Conservation (phyloP, 2,329 filamentous ascomycete species). For the Nigrospora oryzae region DNA sequence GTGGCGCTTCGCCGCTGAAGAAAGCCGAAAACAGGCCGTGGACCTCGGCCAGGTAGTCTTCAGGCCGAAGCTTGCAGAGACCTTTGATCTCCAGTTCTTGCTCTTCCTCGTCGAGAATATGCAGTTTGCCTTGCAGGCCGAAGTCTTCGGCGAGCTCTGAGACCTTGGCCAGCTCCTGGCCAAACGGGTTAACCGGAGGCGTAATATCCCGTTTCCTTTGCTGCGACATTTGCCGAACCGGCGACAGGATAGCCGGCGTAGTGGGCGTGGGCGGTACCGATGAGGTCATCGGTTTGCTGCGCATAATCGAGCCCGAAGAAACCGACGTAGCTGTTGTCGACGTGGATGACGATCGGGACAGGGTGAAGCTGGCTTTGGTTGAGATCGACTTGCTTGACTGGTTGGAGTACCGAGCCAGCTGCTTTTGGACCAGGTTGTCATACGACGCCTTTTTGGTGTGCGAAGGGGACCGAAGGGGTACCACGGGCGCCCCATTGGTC, state of each 20-base stretch:
- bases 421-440: conserved; percentile 61
- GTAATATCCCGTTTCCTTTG: conserved; percentile 13
- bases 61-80: conserved; percentile 64
- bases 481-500: neutral
- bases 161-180: conserved; percentile 82
- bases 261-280: conserved; percentile 20
- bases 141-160: conserved; percentile 91
- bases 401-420: conserved; percentile 40
- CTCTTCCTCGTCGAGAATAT: conserved; percentile 66
- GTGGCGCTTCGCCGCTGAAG: conserved; percentile 17
- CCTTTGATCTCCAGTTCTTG: conserved; percentile 60
- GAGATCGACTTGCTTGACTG: conserved; percentile 44
- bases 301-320: conserved; percentile 24
- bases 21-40: conserved; percentile 57
- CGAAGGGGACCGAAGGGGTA: conserved; percentile 72
- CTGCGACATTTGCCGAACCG: conserved; percentile 15
- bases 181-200: conserved; percentile 57
- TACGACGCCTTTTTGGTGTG: conserved; percentile 81
- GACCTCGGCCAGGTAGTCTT: conserved; percentile 80
- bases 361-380: conserved; percentile 46
- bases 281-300: conserved; percentile 16
- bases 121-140: conserved; percentile 48
- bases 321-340: conserved; percentile 43
- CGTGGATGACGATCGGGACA: conserved; percentile 49
- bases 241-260: conserved; percentile 19